Conservation (phyloP, 768 basidiomycete genomes). For the Panaeolus cyanescens region DNA sequence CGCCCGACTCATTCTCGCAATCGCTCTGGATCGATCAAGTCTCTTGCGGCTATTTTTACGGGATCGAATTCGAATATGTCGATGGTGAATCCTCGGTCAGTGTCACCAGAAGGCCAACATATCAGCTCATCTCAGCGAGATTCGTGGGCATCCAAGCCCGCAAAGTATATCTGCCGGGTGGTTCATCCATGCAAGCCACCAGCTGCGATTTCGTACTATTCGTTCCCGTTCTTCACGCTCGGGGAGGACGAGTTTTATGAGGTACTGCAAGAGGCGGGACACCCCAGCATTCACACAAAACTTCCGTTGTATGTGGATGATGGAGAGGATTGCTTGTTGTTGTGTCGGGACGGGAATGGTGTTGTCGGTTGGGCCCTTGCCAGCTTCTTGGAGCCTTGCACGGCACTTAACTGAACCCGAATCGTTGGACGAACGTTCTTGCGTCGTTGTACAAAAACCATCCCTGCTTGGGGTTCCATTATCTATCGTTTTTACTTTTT, state of each 20-base stretch:
- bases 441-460: background rate
- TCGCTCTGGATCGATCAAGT: conserved; percentile 36
- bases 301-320: conserved; percentile 78
- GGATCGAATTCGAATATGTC: conserved; percentile 14
- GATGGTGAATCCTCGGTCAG: conserved; percentile 13
- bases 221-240: conserved; percentile 78
- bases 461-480: conserved; percentile 5
- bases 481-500: conserved; percentile 8
- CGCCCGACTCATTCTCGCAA: conserved; percentile 26
- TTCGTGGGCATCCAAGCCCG: conserved; percentile 47
- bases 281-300: conserved; percentile 72
- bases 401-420: conserved; percentile 19
- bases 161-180: conserved; percentile 68
- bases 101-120: conserved; percentile 18
- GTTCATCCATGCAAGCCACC: conserved; percentile 73
- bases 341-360: conserved; percentile 59
- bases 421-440: conserved; percentile 3
- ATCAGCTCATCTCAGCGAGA: conserved; percentile 33
- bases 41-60: conserved; percentile 37
- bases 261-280: conserved; percentile 76
- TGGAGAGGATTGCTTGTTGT: conserved; percentile 76
- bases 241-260: conserved; percentile 61
- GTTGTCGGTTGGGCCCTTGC: conserved; percentile 81
- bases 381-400: conserved; percentile 68
- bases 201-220: conserved; percentile 62